Conservation (phyloP, 176 grass and related monocot species). For the Carex scoparia region DNA sequence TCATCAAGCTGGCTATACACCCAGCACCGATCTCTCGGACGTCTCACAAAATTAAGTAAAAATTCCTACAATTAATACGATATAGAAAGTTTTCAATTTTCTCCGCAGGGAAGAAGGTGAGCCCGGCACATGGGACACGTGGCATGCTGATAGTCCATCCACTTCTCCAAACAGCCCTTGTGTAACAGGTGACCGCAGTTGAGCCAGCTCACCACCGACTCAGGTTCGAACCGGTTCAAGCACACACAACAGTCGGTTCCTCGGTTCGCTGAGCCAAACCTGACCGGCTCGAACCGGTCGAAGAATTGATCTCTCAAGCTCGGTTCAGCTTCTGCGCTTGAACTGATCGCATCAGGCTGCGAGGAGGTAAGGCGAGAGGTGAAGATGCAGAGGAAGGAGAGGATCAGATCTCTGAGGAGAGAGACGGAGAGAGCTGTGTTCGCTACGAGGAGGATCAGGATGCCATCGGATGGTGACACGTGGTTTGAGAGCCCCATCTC, state of each 20-base stretch:
- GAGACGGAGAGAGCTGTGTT: constrained; percentile 58
- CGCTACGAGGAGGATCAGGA: constrained; percentile 57
- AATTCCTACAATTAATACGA: constrained; percentile 19
- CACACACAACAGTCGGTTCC: constrained; percentile 55
- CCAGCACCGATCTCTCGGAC: constrained; percentile 20
- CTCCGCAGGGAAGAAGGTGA: constrained; percentile 34
- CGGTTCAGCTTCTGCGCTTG: not conserved
- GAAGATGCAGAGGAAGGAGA: constrained; percentile 47
- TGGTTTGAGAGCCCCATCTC: constrained; percentile 82
- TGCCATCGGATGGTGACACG: constrained; percentile 68
- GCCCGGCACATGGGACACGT: constrained; percentile 84
- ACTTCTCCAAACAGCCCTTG: constrained; percentile 64
- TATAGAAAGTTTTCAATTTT: constrained; percentile 8
- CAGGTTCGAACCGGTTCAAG: constrained; percentile 54
- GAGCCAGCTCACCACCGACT: constrained; percentile 66
- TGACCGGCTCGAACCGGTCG: constrained; percentile 31
- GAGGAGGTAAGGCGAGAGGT: not conserved
- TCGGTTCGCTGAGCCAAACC: constrained; percentile 25
- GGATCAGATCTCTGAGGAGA: constrained; percentile 45
- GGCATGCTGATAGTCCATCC: constrained; percentile 77
- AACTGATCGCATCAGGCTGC: not conserved
- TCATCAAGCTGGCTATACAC: not conserved
- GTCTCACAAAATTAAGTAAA: not conserved
- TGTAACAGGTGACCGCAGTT: constrained; percentile 84
- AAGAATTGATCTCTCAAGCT: constrained; percentile 37